These are phyloP conservation scores for Tremellales sp. DNA, from an alignment of 1,284 basidiomycete genomes.

Conservation along the genomic window DNA sequence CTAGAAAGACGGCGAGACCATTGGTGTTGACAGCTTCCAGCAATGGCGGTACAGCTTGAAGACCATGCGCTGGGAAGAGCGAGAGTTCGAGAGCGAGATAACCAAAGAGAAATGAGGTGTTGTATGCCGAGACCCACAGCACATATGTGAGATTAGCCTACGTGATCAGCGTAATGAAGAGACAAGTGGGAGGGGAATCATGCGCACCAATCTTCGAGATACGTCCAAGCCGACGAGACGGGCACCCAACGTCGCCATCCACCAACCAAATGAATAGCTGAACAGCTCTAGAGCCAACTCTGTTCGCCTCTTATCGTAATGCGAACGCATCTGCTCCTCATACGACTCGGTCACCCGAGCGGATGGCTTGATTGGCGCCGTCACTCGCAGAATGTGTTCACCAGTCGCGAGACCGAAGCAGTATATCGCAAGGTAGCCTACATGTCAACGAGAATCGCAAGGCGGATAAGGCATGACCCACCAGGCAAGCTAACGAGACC, in stretches of 20 bases:
- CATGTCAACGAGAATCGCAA: conserved; percentile 46
- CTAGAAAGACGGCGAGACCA: conserved; percentile 71
- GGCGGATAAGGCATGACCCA: not conserved
- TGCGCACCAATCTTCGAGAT: conserved; percentile 72
- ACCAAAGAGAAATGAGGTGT: conserved; percentile 75
- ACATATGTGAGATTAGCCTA: conserved; percentile 87
- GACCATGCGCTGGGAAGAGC: conserved; percentile 54
- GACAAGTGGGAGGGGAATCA: conserved; percentile 19
- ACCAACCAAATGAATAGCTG: conserved; percentile 74
- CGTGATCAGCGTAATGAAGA: not conserved
- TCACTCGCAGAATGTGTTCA: conserved; percentile 71
- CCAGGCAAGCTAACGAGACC: conserved; percentile 71
- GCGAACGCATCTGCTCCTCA: conserved; percentile 13
- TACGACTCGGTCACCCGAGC: not conserved
- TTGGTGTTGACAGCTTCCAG: conserved; percentile 80
- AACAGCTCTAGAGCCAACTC: conserved; percentile 65
- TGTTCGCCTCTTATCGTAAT: conserved; percentile 59
- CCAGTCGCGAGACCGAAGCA: conserved; percentile 79
- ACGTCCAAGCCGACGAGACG: conserved; percentile 48
- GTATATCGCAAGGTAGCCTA: conserved; percentile 80
- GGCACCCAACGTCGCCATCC: conserved; percentile 57
- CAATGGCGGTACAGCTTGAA: conserved; percentile 56
- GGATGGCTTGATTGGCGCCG: conserved; percentile 44
- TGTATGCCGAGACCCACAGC: conserved; percentile 85
- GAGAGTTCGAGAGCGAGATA: conserved; percentile 71